Conservation (phyloP, 441 rosid genomes). For the Dalechampia spathulata region DNA sequence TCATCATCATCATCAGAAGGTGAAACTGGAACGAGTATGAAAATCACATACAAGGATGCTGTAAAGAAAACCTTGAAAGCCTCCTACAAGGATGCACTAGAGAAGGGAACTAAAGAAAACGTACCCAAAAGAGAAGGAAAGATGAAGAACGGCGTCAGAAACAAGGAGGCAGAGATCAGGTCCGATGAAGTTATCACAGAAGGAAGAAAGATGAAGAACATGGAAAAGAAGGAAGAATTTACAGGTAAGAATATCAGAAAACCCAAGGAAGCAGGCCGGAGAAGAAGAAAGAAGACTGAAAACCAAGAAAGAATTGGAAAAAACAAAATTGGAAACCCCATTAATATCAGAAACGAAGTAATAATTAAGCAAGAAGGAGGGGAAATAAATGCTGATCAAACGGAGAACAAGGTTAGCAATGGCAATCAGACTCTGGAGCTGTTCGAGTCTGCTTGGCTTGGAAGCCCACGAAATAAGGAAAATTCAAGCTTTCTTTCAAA, state of each 20-base stretch:
- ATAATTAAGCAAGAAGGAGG: constrained; percentile 5
- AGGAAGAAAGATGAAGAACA: background rate
- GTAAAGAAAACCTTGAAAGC: constrained; percentile 23
- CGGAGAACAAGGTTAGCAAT: constrained; percentile 6
- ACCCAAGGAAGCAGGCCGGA: background rate
- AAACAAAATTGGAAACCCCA: background rate
- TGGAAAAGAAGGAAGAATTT: background rate
- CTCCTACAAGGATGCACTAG: constrained; percentile 34
- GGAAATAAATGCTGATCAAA: constrained; percentile 10
- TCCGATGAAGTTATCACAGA: background rate
- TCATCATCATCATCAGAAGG: background rate
- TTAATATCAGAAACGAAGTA: background rate
- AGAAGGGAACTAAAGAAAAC: constrained; percentile 31
- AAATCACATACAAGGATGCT: constrained; percentile 24
- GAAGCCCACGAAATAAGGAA: constrained; percentile 21
- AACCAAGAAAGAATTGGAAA: background rate
- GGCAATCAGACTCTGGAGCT: constrained; percentile 37
- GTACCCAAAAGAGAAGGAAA: background rate
- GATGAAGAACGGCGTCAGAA: background rate
- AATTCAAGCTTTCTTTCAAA: constrained; percentile 17
- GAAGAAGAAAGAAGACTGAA: background rate
- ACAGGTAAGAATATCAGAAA: background rate
- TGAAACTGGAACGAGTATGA: background rate
- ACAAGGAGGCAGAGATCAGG: background rate
- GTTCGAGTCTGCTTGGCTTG: constrained; percentile 45